Percentiles rank a stretch among this genome's conserved stretches.
Evolutionary conservation across 148 eudicot species (phyloP).

Genomic region (Silene uniflora): DNA sequence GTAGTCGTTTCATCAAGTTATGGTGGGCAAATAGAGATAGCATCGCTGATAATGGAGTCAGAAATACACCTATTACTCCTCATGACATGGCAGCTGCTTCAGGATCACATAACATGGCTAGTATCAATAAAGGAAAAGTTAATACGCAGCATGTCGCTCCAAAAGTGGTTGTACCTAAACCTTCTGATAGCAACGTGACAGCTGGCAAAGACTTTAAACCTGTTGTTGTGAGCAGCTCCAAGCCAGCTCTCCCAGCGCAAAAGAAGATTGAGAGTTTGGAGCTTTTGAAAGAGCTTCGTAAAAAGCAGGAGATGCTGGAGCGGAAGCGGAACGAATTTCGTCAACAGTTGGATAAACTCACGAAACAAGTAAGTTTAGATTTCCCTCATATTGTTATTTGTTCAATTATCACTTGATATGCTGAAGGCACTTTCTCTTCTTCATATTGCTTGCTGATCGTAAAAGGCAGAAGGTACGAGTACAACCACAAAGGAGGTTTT

Average conservation of each 20-base stretch:
- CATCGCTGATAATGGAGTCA: conserved; percentile 45
- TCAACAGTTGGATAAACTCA: conserved; percentile 59
- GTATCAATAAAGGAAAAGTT: conserved; percentile 45
- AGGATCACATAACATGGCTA: conserved; percentile 27
- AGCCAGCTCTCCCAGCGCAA: conserved; percentile 42
- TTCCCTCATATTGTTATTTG: not conserved
- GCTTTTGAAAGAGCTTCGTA: conserved; percentile 80
- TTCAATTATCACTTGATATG: not conserved
- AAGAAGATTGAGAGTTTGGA: conserved; percentile 75
- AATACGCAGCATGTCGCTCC: conserved; percentile 30
- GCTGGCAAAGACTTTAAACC: conserved; percentile 38
- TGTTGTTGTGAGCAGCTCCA: conserved; percentile 36
- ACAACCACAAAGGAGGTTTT: no score
- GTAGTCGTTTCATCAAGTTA: conserved; percentile 84
- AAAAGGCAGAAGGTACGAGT: not conserved
- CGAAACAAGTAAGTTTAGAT: conserved; percentile 56
- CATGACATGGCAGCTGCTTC: conserved; percentile 33
- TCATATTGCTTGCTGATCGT: no score
- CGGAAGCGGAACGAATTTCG: conserved; percentile 71
- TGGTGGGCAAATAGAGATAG: conserved; percentile 95
- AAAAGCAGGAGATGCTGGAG: conserved; percentile 88
- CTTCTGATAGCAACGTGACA: conserved; percentile 30
- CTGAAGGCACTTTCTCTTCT: not conserved
- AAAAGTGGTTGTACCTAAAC: conserved; percentile 30
- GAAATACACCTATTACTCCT: conserved; percentile 28